A percentile compares a stretch with the other conserved stretches of the same genome.
Conservation (phyloP, 2,329 filamentous ascomycete species). For the Aspergillus arachidicola region DNA sequence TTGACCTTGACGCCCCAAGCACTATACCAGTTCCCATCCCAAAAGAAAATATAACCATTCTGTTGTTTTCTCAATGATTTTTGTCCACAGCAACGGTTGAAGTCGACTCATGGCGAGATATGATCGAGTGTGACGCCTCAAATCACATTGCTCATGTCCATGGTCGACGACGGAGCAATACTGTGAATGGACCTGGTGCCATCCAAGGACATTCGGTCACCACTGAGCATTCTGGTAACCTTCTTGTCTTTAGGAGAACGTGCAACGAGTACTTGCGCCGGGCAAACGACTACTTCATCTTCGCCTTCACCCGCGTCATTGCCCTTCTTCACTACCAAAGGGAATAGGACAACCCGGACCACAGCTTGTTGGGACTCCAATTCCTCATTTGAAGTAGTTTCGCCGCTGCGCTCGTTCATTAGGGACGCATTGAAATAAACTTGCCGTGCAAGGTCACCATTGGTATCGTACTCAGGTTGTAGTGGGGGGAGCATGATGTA, state of each 20-base stretch:
- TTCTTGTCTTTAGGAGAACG: slow-evolving; percentile 49
- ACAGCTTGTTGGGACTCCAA: slow-evolving; percentile 75
- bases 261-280: slow-evolving; percentile 87
- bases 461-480: slow-evolving; percentile 90
- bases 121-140: slow-evolving; percentile 45
- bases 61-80: not conserved
- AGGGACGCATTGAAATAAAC: slow-evolving; percentile 89
- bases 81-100: not conserved
- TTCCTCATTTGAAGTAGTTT: slow-evolving; percentile 72
- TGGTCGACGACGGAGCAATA: slow-evolving; percentile 45
- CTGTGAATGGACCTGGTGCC: slow-evolving; percentile 44
- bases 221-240: slow-evolving; percentile 41
- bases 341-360: slow-evolving; percentile 92
- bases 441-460: slow-evolving; percentile 84
- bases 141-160: slow-evolving; percentile 49
- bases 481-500: slow-evolving; percentile 98
- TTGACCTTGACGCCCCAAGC: slow-evolving; percentile 6
- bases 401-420: slow-evolving; percentile 89
- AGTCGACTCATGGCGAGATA: not conserved
- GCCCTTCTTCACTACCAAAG: slow-evolving; percentile 93
- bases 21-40: not conserved
- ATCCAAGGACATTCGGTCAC: slow-evolving; percentile 48
- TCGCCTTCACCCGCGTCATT: slow-evolving; percentile 85
- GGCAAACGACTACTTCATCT: slow-evolving; percentile 92
- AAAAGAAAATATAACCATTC: not conserved